phyloP scores from a whole-genome alignment of 1,284 basidiomycete genomes.

The Ceraceosorus bombacis region DNA sequence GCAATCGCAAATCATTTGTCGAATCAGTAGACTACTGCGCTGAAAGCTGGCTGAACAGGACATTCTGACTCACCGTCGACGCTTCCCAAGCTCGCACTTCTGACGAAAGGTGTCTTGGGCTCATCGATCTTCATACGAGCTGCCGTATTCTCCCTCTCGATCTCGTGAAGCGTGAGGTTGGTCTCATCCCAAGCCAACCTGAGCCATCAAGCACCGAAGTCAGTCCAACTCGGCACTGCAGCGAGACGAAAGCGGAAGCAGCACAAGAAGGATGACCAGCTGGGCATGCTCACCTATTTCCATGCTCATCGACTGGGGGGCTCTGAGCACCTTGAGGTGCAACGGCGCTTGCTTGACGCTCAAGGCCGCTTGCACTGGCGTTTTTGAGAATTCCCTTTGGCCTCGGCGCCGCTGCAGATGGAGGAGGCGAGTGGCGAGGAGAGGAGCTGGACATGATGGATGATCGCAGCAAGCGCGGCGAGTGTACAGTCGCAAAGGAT shows the following conservation, averaged over 20 bases:
- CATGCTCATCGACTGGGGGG: conserved; percentile 16
- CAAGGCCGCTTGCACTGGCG: conserved; percentile 21
- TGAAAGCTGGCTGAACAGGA: no score
- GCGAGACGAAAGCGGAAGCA: background rate
- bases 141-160: conserved; percentile 37
- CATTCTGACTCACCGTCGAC: conserved; percentile 16
- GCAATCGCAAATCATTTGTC: background rate
- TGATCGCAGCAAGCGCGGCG: no score
- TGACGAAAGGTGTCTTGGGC: conserved; percentile 48
- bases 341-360: conserved; percentile 9
- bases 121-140: conserved; percentile 48
- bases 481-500: no score
- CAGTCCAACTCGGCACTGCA: background rate
- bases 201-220: background rate
- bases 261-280: background rate
- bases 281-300: conserved; percentile 11
- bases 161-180: conserved; percentile 44
- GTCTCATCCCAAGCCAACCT: conserved; percentile 46
- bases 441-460: background rate
- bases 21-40: background rate
- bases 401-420: conserved; percentile 36
- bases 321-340: background rate
- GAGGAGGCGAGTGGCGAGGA: conserved; percentile 39
- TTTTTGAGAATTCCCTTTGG: conserved; percentile 47
- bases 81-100: conserved; percentile 25